phyloP scores from a whole-genome alignment of 306 rosid genomes.

The Prunus mume region DNA sequence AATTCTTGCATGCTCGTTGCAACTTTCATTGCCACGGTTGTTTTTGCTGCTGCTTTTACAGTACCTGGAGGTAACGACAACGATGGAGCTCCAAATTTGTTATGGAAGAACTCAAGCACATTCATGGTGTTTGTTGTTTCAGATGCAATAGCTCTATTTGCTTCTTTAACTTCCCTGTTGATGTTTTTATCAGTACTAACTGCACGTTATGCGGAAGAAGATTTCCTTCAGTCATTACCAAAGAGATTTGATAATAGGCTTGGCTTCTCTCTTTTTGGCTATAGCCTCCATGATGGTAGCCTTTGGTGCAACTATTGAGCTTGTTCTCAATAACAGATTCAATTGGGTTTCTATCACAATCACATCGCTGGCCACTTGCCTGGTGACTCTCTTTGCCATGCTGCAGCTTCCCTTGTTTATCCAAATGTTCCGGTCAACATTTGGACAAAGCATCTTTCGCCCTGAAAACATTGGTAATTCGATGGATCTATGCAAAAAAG shows the following conservation, averaged over 20 bases:
- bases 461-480: not conserved
- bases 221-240: slow-evolving; percentile 43
- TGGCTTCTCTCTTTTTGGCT: slow-evolving; percentile 43
- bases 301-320: slow-evolving; percentile 17
- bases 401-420: slow-evolving; percentile 10
- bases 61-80: slow-evolving; percentile 54
- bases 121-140: slow-evolving; percentile 35
- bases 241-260: slow-evolving; percentile 39
- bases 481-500: not conserved
- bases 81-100: slow-evolving; percentile 41
- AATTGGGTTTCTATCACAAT: not conserved
- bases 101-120: slow-evolving; percentile 24
- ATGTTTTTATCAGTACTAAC: slow-evolving; percentile 52
- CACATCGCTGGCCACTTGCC: not conserved
- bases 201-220: slow-evolving; percentile 34
- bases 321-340: not conserved
- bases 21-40: slow-evolving; percentile 54
- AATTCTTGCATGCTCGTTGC: slow-evolving; percentile 52
- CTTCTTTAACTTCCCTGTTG: slow-evolving; percentile 45
- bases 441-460: not conserved
- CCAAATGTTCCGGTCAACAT: slow-evolving; percentile 12
- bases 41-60: slow-evolving; percentile 43
- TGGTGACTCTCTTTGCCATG: slow-evolving; percentile 3
- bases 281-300: slow-evolving; percentile 42
- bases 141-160: slow-evolving; percentile 48